Evolutionary conservation across 371 early-diverging fungal species (phyloP), one percentile per base, ranked within the genome.

Genomic region (Rhizopus arrhizus): DNA sequence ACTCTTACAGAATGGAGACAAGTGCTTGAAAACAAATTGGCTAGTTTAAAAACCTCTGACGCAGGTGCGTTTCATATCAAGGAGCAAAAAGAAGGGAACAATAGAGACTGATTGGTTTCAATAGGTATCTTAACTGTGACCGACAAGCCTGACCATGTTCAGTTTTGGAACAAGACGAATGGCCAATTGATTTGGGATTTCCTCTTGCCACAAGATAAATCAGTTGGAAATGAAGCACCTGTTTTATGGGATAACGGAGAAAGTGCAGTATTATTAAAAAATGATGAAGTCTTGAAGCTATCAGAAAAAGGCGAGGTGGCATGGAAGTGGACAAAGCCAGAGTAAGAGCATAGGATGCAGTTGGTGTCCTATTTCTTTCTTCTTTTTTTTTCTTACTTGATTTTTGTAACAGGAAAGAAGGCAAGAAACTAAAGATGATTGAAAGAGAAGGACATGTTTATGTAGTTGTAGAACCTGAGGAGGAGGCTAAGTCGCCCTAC

Each of bases 1-100:
- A 22, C 22, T 22, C 22, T 22, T 22, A 60, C 69, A 80, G 82
- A 68, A 16, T 80, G 82, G 79, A 81, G 81, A 61, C 84, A 84
- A 56, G 61, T 81, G 0, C 68, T 81, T 13, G 73, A 74, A 3
- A 66, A 73, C 29, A 61, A 69, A 12, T 55, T 73, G 38, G 47
- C 40, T 22, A 53, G 66, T 8, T 52, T 67, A 16, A 22, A 53
- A 46, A 35, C 61, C 38, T 54, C 57, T 16, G 63, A 64, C n/a
- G 45, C 62, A 45, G 75, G 75, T 69, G 22, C 22, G 22, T 22
- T 22, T 22, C 22, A 22, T 22, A 68, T 43, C 10, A 4, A 10
- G 28, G 8, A 35, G n/a, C 33, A 29, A 12, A 13, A 28, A n/a
- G 8, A 58, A 31, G 7, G 53, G 9, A 33, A 31, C 3, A 5